phyloP scores from a whole-genome alignment of 164 flowering plant genomes.

The Tinospora cordifolia region DNA sequence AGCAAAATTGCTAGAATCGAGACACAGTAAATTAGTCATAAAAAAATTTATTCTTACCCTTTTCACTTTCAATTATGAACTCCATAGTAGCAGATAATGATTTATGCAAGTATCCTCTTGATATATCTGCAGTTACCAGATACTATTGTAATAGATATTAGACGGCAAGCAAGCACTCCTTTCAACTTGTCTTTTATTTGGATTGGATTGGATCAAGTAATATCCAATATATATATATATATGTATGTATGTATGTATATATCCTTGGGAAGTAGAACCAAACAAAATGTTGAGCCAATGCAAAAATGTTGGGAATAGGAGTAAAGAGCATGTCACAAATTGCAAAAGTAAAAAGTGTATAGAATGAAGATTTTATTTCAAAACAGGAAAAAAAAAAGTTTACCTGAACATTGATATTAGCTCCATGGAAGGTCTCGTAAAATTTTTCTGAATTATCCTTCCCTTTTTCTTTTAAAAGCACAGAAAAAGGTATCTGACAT shows the following conservation, averaged over 20 bases:
- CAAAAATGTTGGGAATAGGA: no score
- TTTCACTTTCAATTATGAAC: conserved; percentile 75
- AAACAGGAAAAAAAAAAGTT: neutral
- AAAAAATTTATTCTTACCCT: conserved; percentile 30
- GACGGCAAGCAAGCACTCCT: conserved; percentile 14
- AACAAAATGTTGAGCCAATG: neutral
- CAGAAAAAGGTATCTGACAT: conserved; percentile 75
- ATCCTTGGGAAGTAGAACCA: neutral
- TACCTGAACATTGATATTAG: conserved; percentile 79
- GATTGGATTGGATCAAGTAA: no score
- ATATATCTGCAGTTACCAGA: conserved; percentile 69
- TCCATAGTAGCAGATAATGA: conserved; percentile 67
- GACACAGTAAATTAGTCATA: neutral
- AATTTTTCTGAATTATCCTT: conserved; percentile 46
- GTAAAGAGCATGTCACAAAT: neutral
- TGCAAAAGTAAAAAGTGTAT: neutral
- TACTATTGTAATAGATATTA: conserved; percentile 47
- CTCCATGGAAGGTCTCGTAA: conserved; percentile 92
- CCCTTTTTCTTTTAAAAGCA: conserved; percentile 39
- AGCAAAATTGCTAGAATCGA: neutral
- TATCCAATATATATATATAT: no score
- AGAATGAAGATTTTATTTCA: neutral
- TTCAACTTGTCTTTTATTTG: neutral
- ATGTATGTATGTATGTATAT: no score
- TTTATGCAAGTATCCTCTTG: conserved; percentile 80